Evolutionary conservation across 495 filamentous ascomycete genomes (phyloP).

Genomic region (Neurospora sp.): DNA sequence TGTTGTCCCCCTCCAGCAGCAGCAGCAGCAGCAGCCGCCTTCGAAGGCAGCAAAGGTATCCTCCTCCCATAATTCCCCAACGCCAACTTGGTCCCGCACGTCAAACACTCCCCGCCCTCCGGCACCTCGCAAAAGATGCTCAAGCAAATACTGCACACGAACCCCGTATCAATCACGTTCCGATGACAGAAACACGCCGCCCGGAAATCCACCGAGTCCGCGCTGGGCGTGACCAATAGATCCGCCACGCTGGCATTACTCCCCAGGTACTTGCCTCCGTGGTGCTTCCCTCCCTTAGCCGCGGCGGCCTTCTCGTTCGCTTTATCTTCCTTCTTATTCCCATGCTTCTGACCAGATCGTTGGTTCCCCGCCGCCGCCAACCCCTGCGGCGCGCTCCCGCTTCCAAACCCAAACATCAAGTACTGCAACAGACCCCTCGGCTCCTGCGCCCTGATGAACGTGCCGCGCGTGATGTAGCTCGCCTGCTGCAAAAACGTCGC

Average conservation of each 20-base stretch:
- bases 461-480: conserved; percentile 76
- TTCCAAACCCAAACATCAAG: conserved; percentile 81
- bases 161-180: conserved; percentile 81
- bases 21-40: not conserved
- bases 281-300: conserved; percentile 53
- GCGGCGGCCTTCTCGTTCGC: not conserved
- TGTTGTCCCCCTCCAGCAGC: not conserved
- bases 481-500: conserved; percentile 91
- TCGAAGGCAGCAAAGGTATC: conserved; percentile 57
- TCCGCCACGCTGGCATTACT: conserved; percentile 13
- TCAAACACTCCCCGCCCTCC: conserved; percentile 60
- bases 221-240: conserved; percentile 61
- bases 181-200: conserved; percentile 97
- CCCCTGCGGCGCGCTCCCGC: conserved; percentile 26
- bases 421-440: conserved; percentile 70
- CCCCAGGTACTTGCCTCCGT: conserved; percentile 5
- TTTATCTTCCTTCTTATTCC: not conserved
- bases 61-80: conserved; percentile 63
- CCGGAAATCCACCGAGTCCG: conserved; percentile 87
- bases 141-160: conserved; percentile 90
- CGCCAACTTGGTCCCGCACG: conserved; percentile 78
- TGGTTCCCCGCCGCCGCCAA: not conserved
- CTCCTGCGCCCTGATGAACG: conserved; percentile 64
- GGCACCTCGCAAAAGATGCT: conserved; percentile 53
- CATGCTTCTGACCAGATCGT: not conserved